Evolutionary conservation across 495 filamentous ascomycete species (phyloP), one percentile per base, ranked within the genome.

Genomic region (Haplographium delicatum): DNA sequence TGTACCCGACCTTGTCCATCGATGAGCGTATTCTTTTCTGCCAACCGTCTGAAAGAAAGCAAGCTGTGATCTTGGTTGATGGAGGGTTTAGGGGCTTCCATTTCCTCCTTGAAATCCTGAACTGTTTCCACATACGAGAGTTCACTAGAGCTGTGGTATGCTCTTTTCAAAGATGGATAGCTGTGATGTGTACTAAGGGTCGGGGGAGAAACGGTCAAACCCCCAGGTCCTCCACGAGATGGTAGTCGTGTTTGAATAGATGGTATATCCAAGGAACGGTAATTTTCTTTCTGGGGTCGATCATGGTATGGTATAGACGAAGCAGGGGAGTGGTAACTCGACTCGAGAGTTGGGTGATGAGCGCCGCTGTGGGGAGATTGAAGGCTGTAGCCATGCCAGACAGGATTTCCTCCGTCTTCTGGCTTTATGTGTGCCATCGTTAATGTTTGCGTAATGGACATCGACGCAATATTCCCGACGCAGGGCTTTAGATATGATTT

Each of bases 11-110:
- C 76, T 61, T 76, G 72, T 30, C 66, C 61, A 54, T 80, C 76
- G 54, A 78, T 65, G 16, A 79, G 72, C 45, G 75, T 78, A 60
- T 76, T 73, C 65, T 77, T 77, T 58, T 78, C 74, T 41, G 68
- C 72, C 25, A 71, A 60, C 53, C 69, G 72, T 54, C 66, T 65
- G 58, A 80, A 80, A 35, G 72, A 75, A 8, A 80, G 65, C 18
- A 80, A 62, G 57, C 78, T 73, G 56, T 80, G 75, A 64, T 79
- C 76, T 51, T 78, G 74, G 48, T 72, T 75, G 38, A 75, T 73
- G 16, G 69, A 66, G 15, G 73, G 67, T 58, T 78, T 78, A 26
- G 73, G 73, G 28, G 58, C 60, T 39, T 77, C 55, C 19, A 50
- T 10, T 4, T 59, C 60, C 26, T 80, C 75, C 41, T 72, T 67